Conservation (phyloP, 768 basidiomycete species). For the Mycena crocata region DNA sequence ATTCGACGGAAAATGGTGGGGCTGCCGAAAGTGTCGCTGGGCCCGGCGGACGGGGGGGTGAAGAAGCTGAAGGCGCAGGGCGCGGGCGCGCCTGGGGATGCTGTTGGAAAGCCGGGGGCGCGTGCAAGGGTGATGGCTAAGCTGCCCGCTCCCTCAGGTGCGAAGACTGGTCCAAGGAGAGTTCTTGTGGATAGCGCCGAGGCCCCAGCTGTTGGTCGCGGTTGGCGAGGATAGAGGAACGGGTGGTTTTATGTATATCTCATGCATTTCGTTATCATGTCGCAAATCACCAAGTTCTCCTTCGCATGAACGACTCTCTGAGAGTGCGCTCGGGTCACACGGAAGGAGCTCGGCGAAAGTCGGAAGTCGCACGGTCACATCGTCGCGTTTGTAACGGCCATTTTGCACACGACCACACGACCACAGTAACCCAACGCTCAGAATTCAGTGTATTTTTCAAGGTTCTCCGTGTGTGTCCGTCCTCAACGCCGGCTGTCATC, state of each 20-base stretch:
- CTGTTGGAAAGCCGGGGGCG: constrained; percentile 27
- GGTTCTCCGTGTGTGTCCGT: too few species aligned
- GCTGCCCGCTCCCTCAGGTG: constrained; percentile 35
- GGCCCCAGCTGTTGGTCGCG: constrained; percentile 61
- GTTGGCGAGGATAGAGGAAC: constrained; percentile 57
- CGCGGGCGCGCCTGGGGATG: constrained; percentile 20
- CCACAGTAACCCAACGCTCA: too few species aligned
- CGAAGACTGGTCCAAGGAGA: constrained; percentile 63
- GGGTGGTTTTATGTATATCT: background rate
- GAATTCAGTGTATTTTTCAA: too few species aligned
- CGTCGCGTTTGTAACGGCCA: too few species aligned
- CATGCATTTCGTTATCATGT: too few species aligned
- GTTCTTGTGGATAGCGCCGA: constrained; percentile 77
- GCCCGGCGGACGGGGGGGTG: constrained; percentile 24
- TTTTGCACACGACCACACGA: too few species aligned
- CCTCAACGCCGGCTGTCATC: too few species aligned
- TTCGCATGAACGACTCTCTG: too few species aligned
- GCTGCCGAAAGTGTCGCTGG: constrained; percentile 15
- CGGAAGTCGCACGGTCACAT: too few species aligned
- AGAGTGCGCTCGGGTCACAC: too few species aligned
- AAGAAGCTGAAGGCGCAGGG: constrained; percentile 51
- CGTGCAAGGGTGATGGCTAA: constrained; percentile 43
- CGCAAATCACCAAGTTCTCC: too few species aligned
- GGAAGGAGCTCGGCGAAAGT: too few species aligned
- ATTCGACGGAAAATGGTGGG: constrained; percentile 18